A percentile compares a stretch with the other conserved stretches of the same genome.
Evolutionary conservation across 2,329 filamentous ascomycete species (phyloP).

Genomic region (Cadophora luteo-olivacea): DNA sequence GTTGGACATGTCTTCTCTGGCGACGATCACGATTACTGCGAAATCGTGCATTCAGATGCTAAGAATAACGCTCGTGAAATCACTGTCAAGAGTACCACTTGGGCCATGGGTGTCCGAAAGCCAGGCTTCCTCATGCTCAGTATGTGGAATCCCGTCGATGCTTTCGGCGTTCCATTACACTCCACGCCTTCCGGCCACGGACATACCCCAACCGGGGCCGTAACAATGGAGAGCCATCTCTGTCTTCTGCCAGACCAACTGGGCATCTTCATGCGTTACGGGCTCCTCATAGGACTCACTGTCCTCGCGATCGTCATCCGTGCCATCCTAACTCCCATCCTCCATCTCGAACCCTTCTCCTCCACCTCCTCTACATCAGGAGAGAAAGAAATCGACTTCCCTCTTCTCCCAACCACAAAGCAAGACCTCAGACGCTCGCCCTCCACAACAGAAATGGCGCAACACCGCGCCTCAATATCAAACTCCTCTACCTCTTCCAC

Average conservation of each 20-base stretch:
- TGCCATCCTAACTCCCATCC: constrained; percentile 62
- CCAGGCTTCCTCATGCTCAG: constrained; percentile 90
- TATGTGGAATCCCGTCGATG: constrained; percentile 88
- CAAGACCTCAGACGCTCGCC: constrained; percentile 32
- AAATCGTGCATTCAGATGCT: constrained; percentile 72
- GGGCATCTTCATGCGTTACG: constrained; percentile 82
- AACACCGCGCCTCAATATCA: constrained; percentile 19
- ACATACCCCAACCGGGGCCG: constrained; percentile 47
- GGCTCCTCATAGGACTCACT: constrained; percentile 62
- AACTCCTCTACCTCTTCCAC: constrained; percentile 43
- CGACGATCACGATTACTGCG: constrained; percentile 98
- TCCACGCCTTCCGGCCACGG: constrained; percentile 39
- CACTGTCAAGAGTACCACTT: constrained; percentile 93
- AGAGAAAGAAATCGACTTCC: constrained; percentile 19
- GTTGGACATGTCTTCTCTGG: constrained; percentile 89
- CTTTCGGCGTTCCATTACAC: constrained; percentile 54
- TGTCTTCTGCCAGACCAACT: constrained; percentile 92
- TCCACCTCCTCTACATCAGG: constrained; percentile 13
- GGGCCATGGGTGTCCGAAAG: constrained; percentile 92
- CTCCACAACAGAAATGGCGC: constrained; percentile 21
- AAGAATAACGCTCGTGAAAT: constrained; percentile 76
- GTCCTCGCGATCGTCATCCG: constrained; percentile 58
- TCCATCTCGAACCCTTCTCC: constrained; percentile 51
- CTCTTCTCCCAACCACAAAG: constrained; percentile 37
- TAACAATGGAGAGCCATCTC: constrained; percentile 84